A percentile compares a stretch with the other conserved stretches of the same genome.
Conservation (phyloP, 257 asterid species). For the Henckelia pumila region DNA sequence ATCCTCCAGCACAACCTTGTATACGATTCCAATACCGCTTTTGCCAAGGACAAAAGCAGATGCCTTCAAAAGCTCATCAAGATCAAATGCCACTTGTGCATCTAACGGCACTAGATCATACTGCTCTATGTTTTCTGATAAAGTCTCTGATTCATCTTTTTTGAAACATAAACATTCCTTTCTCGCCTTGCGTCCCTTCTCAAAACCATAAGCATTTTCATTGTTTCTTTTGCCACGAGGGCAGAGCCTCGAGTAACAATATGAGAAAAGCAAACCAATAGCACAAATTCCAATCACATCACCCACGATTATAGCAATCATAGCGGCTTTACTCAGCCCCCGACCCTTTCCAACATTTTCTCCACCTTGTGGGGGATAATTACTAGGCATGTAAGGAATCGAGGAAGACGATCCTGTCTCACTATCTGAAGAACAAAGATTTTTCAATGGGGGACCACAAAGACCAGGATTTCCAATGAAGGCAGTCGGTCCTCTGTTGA, state of each 20-base stretch:
- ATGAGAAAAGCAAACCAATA: constrained; percentile 68
- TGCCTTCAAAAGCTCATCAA: constrained; percentile 86
- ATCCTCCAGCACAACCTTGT: constrained; percentile 88
- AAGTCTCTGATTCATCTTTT: constrained; percentile 75
- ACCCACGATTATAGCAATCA: constrained; percentile 59
- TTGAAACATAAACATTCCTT: constrained; percentile 71
- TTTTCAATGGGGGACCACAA: constrained; percentile 86
- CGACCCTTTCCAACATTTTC: constrained; percentile 25
- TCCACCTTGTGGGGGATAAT: constrained; percentile 43
- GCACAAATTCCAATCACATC: constrained; percentile 76
- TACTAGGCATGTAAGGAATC: constrained; percentile 59
- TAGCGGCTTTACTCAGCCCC: constrained; percentile 57
- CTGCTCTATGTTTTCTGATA: constrained; percentile 71
- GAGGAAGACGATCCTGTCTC: constrained; percentile 54
- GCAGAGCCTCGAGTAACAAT: constrained; percentile 60
- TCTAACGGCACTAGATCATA: constrained; percentile 72
- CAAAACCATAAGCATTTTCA: constrained; percentile 45
- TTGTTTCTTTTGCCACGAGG: constrained; percentile 44
- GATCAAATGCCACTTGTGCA: constrained; percentile 65
- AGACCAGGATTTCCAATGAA: constrained; percentile 79
- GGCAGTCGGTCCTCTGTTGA: constrained; percentile 93
- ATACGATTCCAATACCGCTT: constrained; percentile 87
- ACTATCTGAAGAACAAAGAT: constrained; percentile 49
- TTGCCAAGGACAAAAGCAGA: constrained; percentile 92
- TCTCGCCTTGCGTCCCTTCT: constrained; percentile 50